These are phyloP conservation scores for Gnaphalium uliginosum DNA, from an alignment of 129 eudicot species.

Conservation along the genomic window DNA sequence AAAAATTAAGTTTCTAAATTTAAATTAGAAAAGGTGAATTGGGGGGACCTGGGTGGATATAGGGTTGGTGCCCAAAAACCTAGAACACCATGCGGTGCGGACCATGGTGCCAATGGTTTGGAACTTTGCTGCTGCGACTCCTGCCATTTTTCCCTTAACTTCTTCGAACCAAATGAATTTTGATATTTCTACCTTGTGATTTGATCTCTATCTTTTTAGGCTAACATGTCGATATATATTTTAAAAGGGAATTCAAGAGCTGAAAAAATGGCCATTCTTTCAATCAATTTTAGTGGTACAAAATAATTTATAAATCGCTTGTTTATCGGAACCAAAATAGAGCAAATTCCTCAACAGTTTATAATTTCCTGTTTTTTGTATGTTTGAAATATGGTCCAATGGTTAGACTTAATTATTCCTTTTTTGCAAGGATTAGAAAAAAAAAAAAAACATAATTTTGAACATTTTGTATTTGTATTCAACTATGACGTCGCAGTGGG, in stretches of 20 bases:
- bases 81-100: constrained; percentile 29
- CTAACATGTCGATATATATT: not conserved
- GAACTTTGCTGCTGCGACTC: constrained; percentile 36
- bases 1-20: too few relatives aligned
- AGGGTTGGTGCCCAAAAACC: constrained; percentile 21
- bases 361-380: too few relatives aligned
- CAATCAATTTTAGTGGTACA: constrained; percentile 17
- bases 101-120: constrained; percentile 32
- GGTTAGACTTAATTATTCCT: not conserved
- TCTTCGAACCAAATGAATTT: not conserved
- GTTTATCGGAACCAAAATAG: constrained; percentile 16
- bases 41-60: constrained; percentile 35
- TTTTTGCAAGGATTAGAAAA: too few relatives aligned
- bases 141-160: constrained; percentile 37
- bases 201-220: not conserved
- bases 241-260: not conserved
- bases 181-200: not conserved
- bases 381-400: constrained; percentile 4
- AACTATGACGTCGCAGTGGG: too few relatives aligned
- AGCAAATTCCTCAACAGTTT: constrained; percentile 19
- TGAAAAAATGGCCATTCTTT: constrained; percentile 18
- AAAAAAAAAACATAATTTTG: too few relatives aligned
- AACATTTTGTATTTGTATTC: too few relatives aligned
- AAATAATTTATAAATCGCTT: not conserved
- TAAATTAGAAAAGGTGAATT: not conserved